These are phyloP conservation scores for Suhomyces anneliseae DNA, from an alignment of 1,139 yeast species.

Conservation along the genomic window DNA sequence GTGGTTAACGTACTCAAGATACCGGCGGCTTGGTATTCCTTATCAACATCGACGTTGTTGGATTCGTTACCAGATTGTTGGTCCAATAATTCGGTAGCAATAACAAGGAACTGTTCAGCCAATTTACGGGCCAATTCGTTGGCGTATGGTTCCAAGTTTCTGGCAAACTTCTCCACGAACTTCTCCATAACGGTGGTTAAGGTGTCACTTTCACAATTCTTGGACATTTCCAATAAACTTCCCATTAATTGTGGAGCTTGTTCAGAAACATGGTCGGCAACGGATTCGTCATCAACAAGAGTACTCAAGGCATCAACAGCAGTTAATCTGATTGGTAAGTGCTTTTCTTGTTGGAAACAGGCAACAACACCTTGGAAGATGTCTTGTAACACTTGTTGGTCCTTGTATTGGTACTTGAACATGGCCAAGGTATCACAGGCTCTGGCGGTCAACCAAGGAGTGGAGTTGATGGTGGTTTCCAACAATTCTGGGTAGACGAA, in stretches of 20 bases:
- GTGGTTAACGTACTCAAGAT: slow-evolving; percentile 52
- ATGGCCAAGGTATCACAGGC: slow-evolving; percentile 57
- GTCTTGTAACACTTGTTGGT: slow-evolving; percentile 40
- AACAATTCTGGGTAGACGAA: slow-evolving; percentile 50
- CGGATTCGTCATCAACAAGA: slow-evolving; percentile 47
- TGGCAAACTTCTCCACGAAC: slow-evolving; percentile 54
- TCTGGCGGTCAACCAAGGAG: slow-evolving; percentile 54
- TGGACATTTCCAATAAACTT: slow-evolving; percentile 50
- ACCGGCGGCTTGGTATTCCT: slow-evolving; percentile 55
- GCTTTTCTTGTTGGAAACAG: slow-evolving; percentile 44
- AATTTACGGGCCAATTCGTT: slow-evolving; percentile 48
- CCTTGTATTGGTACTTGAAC: slow-evolving; percentile 41
- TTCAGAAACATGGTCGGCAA: slow-evolving; percentile 46
- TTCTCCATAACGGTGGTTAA: slow-evolving; percentile 57
- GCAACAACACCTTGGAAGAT: slow-evolving; percentile 46
- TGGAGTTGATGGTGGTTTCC: slow-evolving; percentile 27
- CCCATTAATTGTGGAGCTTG: slow-evolving; percentile 57
- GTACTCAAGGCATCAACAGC: slow-evolving; percentile 56
- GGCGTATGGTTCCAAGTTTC: slow-evolving; percentile 57
- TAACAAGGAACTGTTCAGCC: slow-evolving; percentile 45
- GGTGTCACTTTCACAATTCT: slow-evolving; percentile 52
- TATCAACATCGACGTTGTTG: slow-evolving; percentile 35
- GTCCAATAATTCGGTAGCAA: slow-evolving; percentile 47
- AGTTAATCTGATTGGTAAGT: slow-evolving; percentile 51
- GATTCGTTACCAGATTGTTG: slow-evolving; percentile 24